phyloP scores from a whole-genome alignment of 2,329 filamentous ascomycete genomes.

The Cercospora janseana region DNA sequence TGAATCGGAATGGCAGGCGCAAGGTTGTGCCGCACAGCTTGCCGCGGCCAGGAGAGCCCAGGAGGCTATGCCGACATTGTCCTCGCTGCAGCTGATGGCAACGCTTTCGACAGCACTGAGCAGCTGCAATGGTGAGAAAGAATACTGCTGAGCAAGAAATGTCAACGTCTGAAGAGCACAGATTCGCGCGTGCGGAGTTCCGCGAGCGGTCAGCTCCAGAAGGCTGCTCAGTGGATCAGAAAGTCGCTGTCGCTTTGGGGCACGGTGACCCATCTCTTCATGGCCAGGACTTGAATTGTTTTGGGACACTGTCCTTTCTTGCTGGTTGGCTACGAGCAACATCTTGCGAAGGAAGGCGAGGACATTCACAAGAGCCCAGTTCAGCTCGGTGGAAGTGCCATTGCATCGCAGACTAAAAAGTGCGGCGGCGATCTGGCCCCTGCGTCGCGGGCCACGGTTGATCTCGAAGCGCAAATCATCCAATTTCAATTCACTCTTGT shows the following conservation, averaged over 20 bases:
- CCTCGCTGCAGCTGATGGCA: constrained; percentile 53
- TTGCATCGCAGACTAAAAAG: constrained; percentile 35
- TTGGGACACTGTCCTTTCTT: constrained; percentile 8
- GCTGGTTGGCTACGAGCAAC: constrained; percentile 9
- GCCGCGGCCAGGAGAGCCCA: constrained; percentile 85
- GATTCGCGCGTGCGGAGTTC: constrained; percentile 41
- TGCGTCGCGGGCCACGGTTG: not conserved
- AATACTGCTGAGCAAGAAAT: constrained; percentile 45
- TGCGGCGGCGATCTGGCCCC: constrained; percentile 16
- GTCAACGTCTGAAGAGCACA: constrained; percentile 56
- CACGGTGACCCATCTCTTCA: constrained; percentile 20
- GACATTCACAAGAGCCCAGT: constrained; percentile 41
- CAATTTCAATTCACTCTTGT: constrained; percentile 64
- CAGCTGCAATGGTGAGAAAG: constrained; percentile 29
- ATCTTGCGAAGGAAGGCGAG: constrained; percentile 39
- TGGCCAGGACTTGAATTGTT: constrained; percentile 19
- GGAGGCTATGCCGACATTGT: constrained; percentile 63
- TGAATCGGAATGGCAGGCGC: constrained; percentile 45
- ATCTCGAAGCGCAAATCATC: constrained; percentile 62
- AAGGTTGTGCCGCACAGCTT: constrained; percentile 52
- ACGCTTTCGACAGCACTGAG: constrained; percentile 18
- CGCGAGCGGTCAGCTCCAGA: constrained; percentile 39
- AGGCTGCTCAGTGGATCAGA: constrained; percentile 43
- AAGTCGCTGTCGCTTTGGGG: constrained; percentile 41
- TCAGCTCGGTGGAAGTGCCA: constrained; percentile 20